Evolutionary conservation across 768 basidiomycete genomes (phyloP).

Genomic region (Podaxis sp.): DNA sequence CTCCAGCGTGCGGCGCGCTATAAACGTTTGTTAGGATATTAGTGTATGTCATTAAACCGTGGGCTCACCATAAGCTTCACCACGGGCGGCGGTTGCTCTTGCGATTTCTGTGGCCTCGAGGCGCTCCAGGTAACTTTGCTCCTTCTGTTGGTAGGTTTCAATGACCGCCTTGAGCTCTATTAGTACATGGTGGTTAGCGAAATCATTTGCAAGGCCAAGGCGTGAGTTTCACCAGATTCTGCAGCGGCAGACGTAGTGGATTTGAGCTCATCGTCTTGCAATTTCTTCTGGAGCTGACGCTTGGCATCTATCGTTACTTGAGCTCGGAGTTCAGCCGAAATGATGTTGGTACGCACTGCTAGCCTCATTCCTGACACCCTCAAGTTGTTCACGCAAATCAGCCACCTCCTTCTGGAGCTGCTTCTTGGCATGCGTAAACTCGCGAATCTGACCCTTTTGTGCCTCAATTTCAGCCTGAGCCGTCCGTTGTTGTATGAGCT

Average conservation of each 20-base stretch:
- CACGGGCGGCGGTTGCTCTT: constrained; percentile 59
- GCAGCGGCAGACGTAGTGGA: constrained; percentile 58
- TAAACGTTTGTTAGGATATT: constrained; percentile 13
- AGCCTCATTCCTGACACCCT: constrained; percentile 57
- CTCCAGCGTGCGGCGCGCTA: constrained; percentile 59
- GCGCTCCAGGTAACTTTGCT: constrained; percentile 52
- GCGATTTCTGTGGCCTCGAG: constrained; percentile 71
- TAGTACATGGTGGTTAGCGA: constrained; percentile 3
- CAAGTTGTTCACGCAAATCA: constrained; percentile 54
- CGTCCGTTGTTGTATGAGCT: constrained; percentile 68
- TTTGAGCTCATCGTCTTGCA: constrained; percentile 64
- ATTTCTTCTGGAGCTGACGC: constrained; percentile 53
- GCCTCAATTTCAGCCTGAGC: constrained; percentile 65
- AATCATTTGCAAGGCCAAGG: neutral
- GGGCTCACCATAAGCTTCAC: constrained; percentile 57
- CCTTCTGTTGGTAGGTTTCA: constrained; percentile 64
- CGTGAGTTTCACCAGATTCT: constrained; percentile 44
- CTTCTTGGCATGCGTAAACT: constrained; percentile 53
- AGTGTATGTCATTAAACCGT: neutral
- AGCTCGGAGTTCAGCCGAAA: neutral
- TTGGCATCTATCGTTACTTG: constrained; percentile 42
- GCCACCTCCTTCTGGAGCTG: constrained; percentile 54
- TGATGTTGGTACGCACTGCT: constrained; percentile 38
- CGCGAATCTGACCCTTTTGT: constrained; percentile 60
- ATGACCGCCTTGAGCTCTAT: constrained; percentile 63